Conservation (phyloP, 331 rosid species). For the Cydonia oblonga region DNA sequence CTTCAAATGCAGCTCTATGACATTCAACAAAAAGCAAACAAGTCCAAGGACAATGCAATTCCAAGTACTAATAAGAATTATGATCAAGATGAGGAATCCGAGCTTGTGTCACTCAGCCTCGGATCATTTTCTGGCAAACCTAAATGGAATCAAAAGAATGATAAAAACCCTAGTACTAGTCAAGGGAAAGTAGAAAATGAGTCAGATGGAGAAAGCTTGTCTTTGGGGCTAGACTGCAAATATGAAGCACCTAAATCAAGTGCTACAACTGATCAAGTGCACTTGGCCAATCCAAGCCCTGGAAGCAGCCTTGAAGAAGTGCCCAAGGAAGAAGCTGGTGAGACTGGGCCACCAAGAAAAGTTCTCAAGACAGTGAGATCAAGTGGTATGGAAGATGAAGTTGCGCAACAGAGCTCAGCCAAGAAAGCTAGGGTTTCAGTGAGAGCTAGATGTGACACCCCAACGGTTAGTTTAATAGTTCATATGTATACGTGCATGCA, state of each 20-base stretch:
- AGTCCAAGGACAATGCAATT: background rate
- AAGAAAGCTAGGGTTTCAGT: slow-evolving; percentile 90
- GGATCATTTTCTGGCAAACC: slow-evolving; percentile 42
- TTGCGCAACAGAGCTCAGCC: slow-evolving; percentile 38
- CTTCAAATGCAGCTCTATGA: slow-evolving; percentile 49
- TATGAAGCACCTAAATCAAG: slow-evolving; percentile 37
- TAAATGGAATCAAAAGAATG: slow-evolving; percentile 26
- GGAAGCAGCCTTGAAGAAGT: slow-evolving; percentile 42
- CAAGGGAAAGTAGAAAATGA: slow-evolving; percentile 7
- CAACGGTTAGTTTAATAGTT: slow-evolving; percentile 40
- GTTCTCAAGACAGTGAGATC: slow-evolving; percentile 30
- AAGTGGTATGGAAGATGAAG: slow-evolving; percentile 50
- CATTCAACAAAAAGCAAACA: slow-evolving; percentile 30
- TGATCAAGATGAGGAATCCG: slow-evolving; percentile 37
- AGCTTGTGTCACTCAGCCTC: slow-evolving; percentile 63
- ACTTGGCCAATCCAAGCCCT: slow-evolving; percentile 32
- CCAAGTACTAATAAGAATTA: background rate
- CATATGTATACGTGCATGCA: background rate
- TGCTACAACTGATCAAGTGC: slow-evolving; percentile 15
- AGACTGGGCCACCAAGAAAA: slow-evolving; percentile 35
- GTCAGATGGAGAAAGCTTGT: slow-evolving; percentile 26
- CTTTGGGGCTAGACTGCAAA: slow-evolving; percentile 66
- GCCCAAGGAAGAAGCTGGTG: slow-evolving; percentile 40
- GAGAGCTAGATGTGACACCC: slow-evolving; percentile 73
- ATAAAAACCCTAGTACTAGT: background rate